Evolutionary conservation across 345 rosid species (phyloP), one percentile per base, ranked within the genome.

Genomic region (Melaleuca alternifolia): DNA sequence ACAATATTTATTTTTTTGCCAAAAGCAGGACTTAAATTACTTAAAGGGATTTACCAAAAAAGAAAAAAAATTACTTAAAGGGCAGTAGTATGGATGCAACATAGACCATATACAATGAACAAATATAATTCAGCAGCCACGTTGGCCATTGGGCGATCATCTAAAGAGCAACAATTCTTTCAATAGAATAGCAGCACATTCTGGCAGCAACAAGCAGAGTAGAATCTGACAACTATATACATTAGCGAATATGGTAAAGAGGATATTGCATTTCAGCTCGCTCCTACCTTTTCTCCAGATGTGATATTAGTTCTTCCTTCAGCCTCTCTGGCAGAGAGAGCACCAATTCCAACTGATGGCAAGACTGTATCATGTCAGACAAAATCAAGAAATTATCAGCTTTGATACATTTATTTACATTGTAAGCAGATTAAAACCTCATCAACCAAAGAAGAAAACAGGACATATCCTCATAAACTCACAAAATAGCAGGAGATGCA

Each of bases 311-410:
- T 96, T 92, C 99, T 94, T 89, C 99, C 98, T 91, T 95, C 98
- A 20, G 98, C 98, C 89, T 97, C 99, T 91, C 99, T 94, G 75
- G 96, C 94, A 88, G 98, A 94, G 88, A 97, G 99, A 84, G 98
- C 97, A 82, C 99, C 99, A 87, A 96, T 86, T 65, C 99, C 99
- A 90, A 92, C 94, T n/a, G 99, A 97, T 77, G 99, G 99, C 91
- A 97, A 91, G 62, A 96, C 99, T 96, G 93, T 28, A 84, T 51
- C 23, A 84, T 75, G 30, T 75, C 41, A 41, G 51, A 48, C 23
- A 33, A 83, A 59, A 86, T 54, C 33, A 41, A 81, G 82, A 71
- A 65, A 71, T 71, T 71, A 18, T 71, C 81, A 37, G 81, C 18
- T 26, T 82, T 24, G 23, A 82, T 82, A 82, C 41, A 82, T 82